Evolutionary conservation across 2,329 filamentous ascomycete genomes (phyloP), one percentile per base, ranked within the genome.

Genomic region (Claviceps quebecensis): DNA sequence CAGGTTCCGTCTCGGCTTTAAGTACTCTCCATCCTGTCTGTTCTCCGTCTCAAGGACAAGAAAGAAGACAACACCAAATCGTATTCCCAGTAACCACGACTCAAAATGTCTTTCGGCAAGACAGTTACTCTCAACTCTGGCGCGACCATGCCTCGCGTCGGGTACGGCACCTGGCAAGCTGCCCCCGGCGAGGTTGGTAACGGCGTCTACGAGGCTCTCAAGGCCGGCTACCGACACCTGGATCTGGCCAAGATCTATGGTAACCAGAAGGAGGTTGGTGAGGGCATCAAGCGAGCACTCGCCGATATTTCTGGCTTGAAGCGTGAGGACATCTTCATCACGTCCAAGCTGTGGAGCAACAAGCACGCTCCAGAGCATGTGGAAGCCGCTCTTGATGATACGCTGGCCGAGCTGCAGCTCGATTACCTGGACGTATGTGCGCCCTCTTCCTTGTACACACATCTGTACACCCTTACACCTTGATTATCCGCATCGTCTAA

Each of bases 81-180:
- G 6, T 11, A 26, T 40, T 40, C 38, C 17, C 38, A 9, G 38
- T 17, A n/a, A 4, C 38, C n/a, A 40, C 17, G 6, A n/a, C n/a
- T 55, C 56, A 62, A 49, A 56, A 82, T 83, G 78, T 81, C 79
- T 61, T 68, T 70, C 61, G 74, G 70, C 53, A 67, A 64, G 58
- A 70, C 77, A 65, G 76, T 80, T 58, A 78, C 75, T 55, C 74
- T 81, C 60, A 81, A 75, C 69, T 75, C 76, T 51, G 83, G 84
- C 57, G 76, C 78, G 61, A 78, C 80, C 68, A 85, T 86, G 52
- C 78, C 81, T 2, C 72, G 72, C 48, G 67, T 82, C 55, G 75
- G 77, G 55, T 73, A 65, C 54, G 81, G 81, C 60, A 85, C 81
- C 59, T 85, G 81, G 81, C 82, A 85, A 64, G 79, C 81, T 36